Percentiles rank a stretch among this genome's conserved stretches.
These are phyloP conservation scores for Fusarium sororula DNA, from an alignment of 2,329 filamentous ascomycete genomes.

Conservation along the genomic window DNA sequence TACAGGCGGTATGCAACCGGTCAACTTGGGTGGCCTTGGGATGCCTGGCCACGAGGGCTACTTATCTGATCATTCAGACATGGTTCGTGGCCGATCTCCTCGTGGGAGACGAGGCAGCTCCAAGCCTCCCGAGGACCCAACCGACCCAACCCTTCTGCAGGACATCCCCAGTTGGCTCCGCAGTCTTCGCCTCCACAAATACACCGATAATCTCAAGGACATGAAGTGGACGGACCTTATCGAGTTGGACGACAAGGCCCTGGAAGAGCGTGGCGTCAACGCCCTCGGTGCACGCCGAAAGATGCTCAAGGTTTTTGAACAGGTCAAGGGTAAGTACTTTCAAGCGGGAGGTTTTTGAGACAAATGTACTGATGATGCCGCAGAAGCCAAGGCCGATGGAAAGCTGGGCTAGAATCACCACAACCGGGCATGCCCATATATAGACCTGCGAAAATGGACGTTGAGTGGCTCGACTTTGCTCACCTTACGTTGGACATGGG, in stretches of 20 bases:
- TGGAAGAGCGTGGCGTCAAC: constrained; percentile 94
- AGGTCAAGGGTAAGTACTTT: constrained; percentile 75
- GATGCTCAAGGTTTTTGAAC: constrained; percentile 99
- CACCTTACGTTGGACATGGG: neutral
- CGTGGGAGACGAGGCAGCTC: constrained; percentile 92
- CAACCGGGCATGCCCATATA: constrained; percentile 15
- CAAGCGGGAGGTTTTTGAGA: neutral
- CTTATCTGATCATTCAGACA: constrained; percentile 91
- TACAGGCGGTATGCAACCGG: constrained; percentile 73
- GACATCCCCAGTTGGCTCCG: constrained; percentile 97
- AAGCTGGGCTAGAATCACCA: constrained; percentile 62
- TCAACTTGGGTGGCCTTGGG: constrained; percentile 78
- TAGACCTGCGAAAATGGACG: constrained; percentile 8
- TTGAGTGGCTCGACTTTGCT: constrained; percentile 4
- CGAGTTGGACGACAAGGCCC: constrained; percentile 89
- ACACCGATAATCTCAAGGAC: constrained; percentile 97
- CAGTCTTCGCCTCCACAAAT: constrained; percentile 95
- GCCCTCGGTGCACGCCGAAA: constrained; percentile 94
- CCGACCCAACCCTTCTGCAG: constrained; percentile 86
- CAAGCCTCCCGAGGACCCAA: constrained; percentile 97
- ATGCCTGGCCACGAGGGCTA: constrained; percentile 81
- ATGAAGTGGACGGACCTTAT: constrained; percentile 95
- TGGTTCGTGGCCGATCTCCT: constrained; percentile 88
- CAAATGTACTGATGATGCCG: constrained; percentile 28
- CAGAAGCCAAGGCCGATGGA: constrained; percentile 78